Base-by-base conservation (phyloP, 2,329 filamentous ascomycete genomes). In the Fusarium oxysporum region DNA sequence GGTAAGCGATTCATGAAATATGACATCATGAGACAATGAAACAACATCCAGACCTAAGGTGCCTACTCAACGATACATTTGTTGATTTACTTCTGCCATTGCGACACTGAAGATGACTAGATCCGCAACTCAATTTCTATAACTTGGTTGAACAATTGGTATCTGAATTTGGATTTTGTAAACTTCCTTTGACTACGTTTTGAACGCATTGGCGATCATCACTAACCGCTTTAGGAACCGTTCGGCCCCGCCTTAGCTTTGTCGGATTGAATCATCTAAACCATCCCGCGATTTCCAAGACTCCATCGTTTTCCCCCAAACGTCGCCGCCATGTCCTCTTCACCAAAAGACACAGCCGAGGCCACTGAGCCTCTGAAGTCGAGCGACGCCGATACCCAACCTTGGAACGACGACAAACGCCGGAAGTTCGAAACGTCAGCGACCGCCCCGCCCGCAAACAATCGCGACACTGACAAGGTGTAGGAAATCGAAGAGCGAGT, bases 401-500 rank as follows among this genome's bases (percentile, higher is more conserved):
- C 88, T 3, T 92, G 90, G 87, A 85, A 86, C 75, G 85, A 87
- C 70, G 85, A 91, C 66, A 89, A 87, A 62, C 90, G 89, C 78
- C 82, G 85, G 65, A 92, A 90, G 76, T 94, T 93, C 77, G 84
- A 91, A 75, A 87, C 85, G 91, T 92, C 83, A 77, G 86, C 78
- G 60, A 40, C n/a, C 13, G 13, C 50, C 54, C 60, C 32, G 51
- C 41, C 62, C 44, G 21, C 35, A 32, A 33, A 38, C 28, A 25
- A 56, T 17, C 35, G 6, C 59, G 41, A 58, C 23, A 51, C 59
- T 69, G 40, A 51, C 56, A 50, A 48, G 33, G 54, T 37, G 68
- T 78, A 97, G 96, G 76, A 98, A 98, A 86, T 88, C 87, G 62
- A 90, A 92, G 79, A 97, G 95, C 86, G 92, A 98, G 81, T 98